Evolutionary conservation across 2,329 filamentous ascomycete species (phyloP), one percentile per base, ranked within the genome.

Genomic region (Diaporthe ilicicola): DNA sequence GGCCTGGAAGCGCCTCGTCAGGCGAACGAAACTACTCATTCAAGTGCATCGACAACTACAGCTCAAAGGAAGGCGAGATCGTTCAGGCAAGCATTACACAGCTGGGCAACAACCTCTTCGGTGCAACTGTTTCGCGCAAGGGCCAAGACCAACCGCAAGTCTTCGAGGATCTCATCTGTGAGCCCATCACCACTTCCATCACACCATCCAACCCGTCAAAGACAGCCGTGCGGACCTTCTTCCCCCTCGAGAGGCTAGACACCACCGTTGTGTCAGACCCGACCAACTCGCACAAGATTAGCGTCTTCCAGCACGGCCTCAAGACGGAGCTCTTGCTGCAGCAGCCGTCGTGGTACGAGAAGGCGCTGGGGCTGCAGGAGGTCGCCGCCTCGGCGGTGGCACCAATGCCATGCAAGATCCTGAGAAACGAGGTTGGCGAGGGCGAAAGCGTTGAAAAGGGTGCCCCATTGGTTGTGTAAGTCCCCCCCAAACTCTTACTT

Each of bases 331-430:
- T 92, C 32, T 81, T 81, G 12, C 81, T 91, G n/a, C 78, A 87
- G 50, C 82, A 83, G 22, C 94, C 95, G 0, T 85, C 86, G 54
- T 99, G 95, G 94, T 92, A 93, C 70, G 93, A 94, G 76, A 95
- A 97, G 82, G 94, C 94, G 0, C 85, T 98, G 9, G 95, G 95
- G 0, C 84, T 93, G 73, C 95, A 94, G 79, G 94, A 97, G 77
- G 88, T 88, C 0, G 87, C 91, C 8, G 95, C 95, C 72, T 96
- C 92, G 67, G 94, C 98, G 1, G 87, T 93, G 29, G 94, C 96
- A 27, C 96, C 96, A 0, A 99, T 99, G 96, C 96, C 96, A 1
- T 98, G 96, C 83, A 98, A 98, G 84, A 92, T 99, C 32, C 83
- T 99, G 73, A 90, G 94, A 74, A 96, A 98, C 59, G 93, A 97